Evolutionary conservation across 2,329 filamentous ascomycete species (phyloP).

Genomic region (Aspergillus luchuensis): DNA sequence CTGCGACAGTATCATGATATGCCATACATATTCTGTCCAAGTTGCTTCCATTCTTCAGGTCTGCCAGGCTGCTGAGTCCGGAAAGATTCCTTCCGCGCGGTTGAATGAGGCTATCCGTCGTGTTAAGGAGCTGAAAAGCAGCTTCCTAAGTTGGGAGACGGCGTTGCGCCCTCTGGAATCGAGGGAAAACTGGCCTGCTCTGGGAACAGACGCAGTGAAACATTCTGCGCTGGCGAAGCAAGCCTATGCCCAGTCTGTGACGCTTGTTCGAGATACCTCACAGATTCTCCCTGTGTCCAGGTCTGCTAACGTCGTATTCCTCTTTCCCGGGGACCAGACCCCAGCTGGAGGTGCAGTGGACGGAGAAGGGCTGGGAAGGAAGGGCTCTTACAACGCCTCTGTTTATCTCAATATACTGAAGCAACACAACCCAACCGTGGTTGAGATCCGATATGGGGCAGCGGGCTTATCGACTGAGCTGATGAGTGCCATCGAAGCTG

Average conservation of each 20-base stretch:
- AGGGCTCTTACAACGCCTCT: slow-evolving; percentile 34
- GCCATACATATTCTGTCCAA: slow-evolving; percentile 47
- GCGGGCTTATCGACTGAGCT: slow-evolving; percentile 33
- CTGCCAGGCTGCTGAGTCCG: slow-evolving; percentile 39
- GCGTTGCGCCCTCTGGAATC: slow-evolving; percentile 24
- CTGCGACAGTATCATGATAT: slow-evolving; percentile 50
- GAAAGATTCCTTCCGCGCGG: slow-evolving; percentile 32
- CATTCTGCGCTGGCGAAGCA: slow-evolving; percentile 34
- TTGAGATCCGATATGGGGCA: slow-evolving; percentile 39
- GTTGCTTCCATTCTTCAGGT: slow-evolving; percentile 44
- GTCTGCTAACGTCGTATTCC: slow-evolving; percentile 35
- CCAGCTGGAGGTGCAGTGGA: slow-evolving; percentile 42
- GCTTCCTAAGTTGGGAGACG: slow-evolving; percentile 38
- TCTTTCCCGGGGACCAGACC: slow-evolving; percentile 41
- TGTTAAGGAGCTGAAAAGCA: slow-evolving; percentile 40
- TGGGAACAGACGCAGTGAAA: slow-evolving; percentile 21
- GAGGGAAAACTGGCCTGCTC: slow-evolving; percentile 24
- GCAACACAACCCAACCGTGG: slow-evolving; percentile 27
- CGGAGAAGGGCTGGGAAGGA: slow-evolving; percentile 39
- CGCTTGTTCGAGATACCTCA: slow-evolving; percentile 39
- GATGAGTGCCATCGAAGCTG: slow-evolving; percentile 35
- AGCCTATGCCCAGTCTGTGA: slow-evolving; percentile 44
- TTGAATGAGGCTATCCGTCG: slow-evolving; percentile 40
- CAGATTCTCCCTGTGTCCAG: slow-evolving; percentile 35
- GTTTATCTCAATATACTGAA: slow-evolving; percentile 38